Percentiles rank a stretch among this genome's conserved stretches.
These are phyloP conservation scores for Sedum album DNA, from an alignment of 164 flowering plant species.

Conservation along the genomic window DNA sequence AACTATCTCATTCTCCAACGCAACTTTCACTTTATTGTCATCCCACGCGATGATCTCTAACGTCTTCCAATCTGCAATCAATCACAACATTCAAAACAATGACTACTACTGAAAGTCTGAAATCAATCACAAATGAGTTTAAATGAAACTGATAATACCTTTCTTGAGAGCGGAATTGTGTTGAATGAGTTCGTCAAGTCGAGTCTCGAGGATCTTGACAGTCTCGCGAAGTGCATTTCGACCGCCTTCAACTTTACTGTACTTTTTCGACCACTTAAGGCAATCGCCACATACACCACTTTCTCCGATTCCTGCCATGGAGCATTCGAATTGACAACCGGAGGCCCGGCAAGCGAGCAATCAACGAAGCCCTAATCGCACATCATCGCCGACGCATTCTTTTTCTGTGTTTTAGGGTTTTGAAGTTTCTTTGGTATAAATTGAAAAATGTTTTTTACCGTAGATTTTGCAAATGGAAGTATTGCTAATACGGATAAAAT, in stretches of 20 bases:
- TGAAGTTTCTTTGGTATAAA: too few species aligned
- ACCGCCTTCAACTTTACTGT: conserved; percentile 21
- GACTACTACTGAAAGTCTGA: not conserved
- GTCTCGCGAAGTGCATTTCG: conserved; percentile 36
- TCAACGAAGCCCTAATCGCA: too few species aligned
- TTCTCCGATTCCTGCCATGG: not conserved
- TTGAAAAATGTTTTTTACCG: too few species aligned
- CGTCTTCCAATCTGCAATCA: conserved; percentile 4
- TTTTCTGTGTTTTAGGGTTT: too few species aligned
- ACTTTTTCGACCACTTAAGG: conserved; percentile 1
- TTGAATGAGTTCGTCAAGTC: conserved; percentile 20
- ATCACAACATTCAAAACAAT: not conserved
- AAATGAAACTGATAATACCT: conserved; percentile 21
- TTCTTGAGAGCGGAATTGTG: conserved; percentile 31
- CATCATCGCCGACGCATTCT: too few species aligned
- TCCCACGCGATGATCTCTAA: not conserved
- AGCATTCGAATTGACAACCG: too few species aligned
- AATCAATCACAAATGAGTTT: not conserved
- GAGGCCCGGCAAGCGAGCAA: too few species aligned
- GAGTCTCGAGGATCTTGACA: conserved; percentile 26
- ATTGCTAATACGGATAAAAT: too few species aligned
- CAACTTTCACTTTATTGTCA: conserved; percentile 14
- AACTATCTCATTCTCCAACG: conserved; percentile 47
- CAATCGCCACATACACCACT: not conserved
- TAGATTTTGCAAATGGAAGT: too few species aligned